These are phyloP conservation scores for Voacanga thouarsii DNA, from an alignment of 257 asterid species.

Conservation along the genomic window DNA sequence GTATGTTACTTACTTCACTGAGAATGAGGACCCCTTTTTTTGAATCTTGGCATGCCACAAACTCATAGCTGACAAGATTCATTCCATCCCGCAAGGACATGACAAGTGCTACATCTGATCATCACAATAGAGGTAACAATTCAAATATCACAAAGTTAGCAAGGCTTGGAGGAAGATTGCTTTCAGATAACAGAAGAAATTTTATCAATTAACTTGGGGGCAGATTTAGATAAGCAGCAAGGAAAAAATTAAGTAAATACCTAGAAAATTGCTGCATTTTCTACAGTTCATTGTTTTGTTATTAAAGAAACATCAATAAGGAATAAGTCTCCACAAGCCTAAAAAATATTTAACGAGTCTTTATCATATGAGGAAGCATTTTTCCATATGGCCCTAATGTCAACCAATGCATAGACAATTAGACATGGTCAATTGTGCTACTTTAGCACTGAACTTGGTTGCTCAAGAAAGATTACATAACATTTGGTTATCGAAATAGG, in stretches of 20 bases:
- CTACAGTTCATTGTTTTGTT: background rate
- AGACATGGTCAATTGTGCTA: background rate
- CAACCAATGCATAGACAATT: background rate
- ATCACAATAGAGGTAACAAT: constrained; percentile 21
- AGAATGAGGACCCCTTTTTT: constrained; percentile 93
- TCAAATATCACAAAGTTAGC: constrained; percentile 22
- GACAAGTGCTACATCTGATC: constrained; percentile 89
- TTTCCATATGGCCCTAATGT: background rate
- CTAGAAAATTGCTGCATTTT: background rate
- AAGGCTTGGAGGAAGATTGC: background rate
- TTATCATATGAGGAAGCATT: background rate
- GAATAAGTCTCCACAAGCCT: background rate
- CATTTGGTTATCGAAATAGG: background rate
- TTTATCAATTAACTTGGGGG: constrained; percentile 4
- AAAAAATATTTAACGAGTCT: background rate
- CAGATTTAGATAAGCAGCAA: background rate
- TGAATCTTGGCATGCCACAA: constrained; percentile 93
- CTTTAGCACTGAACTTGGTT: background rate
- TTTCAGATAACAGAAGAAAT: background rate
- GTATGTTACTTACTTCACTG: constrained; percentile 59
- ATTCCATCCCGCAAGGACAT: constrained; percentile 97
- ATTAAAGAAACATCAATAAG: background rate
- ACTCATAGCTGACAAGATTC: constrained; percentile 99
- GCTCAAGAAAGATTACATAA: background rate
- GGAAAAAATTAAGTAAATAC: background rate